phyloP scores from a whole-genome alignment of 164 flowering plant species.

The Sextonia rubra region DNA sequence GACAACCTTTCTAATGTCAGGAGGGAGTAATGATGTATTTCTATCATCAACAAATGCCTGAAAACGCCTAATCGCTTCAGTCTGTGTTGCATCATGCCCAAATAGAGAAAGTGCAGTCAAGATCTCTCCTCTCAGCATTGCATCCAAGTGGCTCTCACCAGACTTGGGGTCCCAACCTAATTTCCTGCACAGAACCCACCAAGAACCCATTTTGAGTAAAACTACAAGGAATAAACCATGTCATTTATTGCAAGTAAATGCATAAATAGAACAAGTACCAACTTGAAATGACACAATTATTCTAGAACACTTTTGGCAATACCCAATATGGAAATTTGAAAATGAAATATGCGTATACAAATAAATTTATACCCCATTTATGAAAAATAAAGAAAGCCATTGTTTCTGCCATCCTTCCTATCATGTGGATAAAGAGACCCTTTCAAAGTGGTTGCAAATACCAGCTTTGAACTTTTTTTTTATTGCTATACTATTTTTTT shows the following conservation, averaged over 20 bases:
- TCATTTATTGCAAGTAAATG: not conserved
- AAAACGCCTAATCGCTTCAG: constrained; percentile 76
- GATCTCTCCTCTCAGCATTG: constrained; percentile 93
- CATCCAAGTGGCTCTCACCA: constrained; percentile 87
- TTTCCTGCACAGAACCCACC: constrained; percentile 40
- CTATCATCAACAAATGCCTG: constrained; percentile 69
- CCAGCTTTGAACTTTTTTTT: too few species aligned
- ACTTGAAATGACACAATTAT: too few species aligned
- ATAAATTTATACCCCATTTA: too few species aligned
- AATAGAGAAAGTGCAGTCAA: constrained; percentile 71
- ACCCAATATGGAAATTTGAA: too few species aligned
- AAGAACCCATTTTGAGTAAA: constrained; percentile 7
- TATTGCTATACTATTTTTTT: too few species aligned
- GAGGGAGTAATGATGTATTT: constrained; percentile 72
- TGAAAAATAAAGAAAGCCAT: too few species aligned
- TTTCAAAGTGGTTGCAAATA: too few species aligned
- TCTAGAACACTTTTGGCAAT: too few species aligned
- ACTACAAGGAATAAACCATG: constrained; percentile 1
- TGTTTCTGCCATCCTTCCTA: too few species aligned
- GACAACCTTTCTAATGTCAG: constrained; percentile 80
- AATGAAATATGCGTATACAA: too few species aligned
- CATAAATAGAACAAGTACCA: not conserved
- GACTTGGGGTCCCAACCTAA: constrained; percentile 87
- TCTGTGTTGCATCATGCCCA: constrained; percentile 63
- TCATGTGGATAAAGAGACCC: too few species aligned